Percentiles rank a stretch among this genome's conserved stretches.
phyloP scores from a whole-genome alignment of 2,329 filamentous ascomycete genomes.

The Sporothrix pallida region DNA sequence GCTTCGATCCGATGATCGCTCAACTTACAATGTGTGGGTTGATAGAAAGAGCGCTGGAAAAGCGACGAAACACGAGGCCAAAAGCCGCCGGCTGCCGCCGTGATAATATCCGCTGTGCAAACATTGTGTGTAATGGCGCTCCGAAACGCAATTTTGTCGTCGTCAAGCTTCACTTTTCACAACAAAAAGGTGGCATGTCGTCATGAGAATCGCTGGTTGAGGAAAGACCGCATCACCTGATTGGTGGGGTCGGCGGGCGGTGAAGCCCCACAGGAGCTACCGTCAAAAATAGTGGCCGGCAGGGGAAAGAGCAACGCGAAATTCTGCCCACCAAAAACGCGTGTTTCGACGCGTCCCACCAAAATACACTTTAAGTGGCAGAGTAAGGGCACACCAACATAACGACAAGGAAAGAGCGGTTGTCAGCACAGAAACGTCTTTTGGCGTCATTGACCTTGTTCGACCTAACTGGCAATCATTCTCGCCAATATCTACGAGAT shows the following conservation, averaged over 20 bases:
- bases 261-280: constrained; percentile 25
- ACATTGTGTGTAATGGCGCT: constrained; percentile 18
- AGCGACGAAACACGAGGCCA: constrained; percentile 40
- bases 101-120: constrained; percentile 40
- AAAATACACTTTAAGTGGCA: constrained; percentile 27
- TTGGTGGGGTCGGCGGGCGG: constrained; percentile 32
- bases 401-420: background rate
- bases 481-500: background rate
- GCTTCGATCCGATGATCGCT: background rate
- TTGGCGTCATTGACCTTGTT: background rate
- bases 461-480: background rate
- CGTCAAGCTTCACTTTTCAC: background rate
- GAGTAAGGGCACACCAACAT: background rate
- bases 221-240: background rate
- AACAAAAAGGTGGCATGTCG: constrained; percentile 26
- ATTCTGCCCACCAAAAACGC: constrained; percentile 37
- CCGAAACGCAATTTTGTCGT: background rate
- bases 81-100: constrained; percentile 39
- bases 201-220: constrained; percentile 24
- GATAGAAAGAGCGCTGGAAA: constrained; percentile 56
- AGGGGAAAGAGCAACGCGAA: constrained; percentile 14
- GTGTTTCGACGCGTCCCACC: constrained; percentile 36
- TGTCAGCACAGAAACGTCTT: background rate
- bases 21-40: constrained; percentile 59
- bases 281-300: background rate